Evolutionary conservation across 177 flowering plant species (phyloP).

Genomic region (Vitis hybrid): DNA sequence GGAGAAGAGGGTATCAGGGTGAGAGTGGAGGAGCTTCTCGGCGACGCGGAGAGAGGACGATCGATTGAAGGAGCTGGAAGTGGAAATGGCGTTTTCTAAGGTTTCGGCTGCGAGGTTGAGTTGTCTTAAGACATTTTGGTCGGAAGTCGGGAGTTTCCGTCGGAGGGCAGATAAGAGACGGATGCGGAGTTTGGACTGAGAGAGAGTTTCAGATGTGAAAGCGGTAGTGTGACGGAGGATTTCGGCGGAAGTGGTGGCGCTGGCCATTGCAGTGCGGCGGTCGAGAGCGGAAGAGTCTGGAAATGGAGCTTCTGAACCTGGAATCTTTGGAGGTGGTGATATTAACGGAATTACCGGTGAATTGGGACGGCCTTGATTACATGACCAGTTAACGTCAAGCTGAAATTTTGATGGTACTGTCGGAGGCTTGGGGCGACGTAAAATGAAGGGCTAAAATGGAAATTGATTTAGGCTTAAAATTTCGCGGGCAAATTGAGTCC

Average conservation of each 20-base stretch:
- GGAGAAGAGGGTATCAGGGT: constrained; percentile 31
- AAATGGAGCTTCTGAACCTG: background rate
- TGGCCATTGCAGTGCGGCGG: constrained; percentile 18
- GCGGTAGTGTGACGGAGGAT: constrained; percentile 48
- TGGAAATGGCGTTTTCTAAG: constrained; percentile 49
- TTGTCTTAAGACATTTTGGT: constrained; percentile 25
- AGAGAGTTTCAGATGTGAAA: constrained; percentile 36
- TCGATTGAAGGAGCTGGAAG: constrained; percentile 26
- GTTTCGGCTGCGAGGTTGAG: constrained; percentile 46
- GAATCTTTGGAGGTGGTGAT: background rate
- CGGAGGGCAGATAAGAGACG: constrained; percentile 37
- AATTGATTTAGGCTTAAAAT: background rate
- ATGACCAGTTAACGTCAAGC: constrained; percentile 5
- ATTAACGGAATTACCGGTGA: background rate
- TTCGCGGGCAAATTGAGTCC: background rate
- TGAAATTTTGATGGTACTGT: background rate
- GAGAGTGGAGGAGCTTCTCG: constrained; percentile 45
- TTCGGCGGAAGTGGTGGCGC: constrained; percentile 30
- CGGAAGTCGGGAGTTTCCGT: constrained; percentile 23
- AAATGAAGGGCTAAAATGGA: background rate
- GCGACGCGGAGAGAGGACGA: constrained; percentile 52
- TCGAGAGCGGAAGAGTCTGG: background rate
- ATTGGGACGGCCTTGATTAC: constrained; percentile 10
- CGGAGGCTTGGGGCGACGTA: background rate
- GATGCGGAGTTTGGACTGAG: constrained; percentile 48